These are phyloP conservation scores for Cyclocybe aegerita DNA, from an alignment of 768 basidiomycete species.

Conservation along the genomic window DNA sequence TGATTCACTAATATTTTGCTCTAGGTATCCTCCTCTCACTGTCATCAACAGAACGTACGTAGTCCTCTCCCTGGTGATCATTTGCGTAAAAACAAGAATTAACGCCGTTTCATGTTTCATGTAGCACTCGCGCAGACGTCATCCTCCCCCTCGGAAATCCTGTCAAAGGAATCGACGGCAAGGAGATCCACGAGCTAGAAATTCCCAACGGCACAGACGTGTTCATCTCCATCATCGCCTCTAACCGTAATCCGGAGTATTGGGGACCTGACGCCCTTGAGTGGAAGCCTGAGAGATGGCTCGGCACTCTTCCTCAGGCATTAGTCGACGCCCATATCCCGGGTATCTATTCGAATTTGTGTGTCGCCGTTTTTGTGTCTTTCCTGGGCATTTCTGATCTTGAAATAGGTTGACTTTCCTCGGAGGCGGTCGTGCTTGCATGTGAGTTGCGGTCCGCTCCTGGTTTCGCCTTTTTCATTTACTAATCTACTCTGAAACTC, in stretches of 20 bases:
- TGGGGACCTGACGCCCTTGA: slow-evolving; percentile 17
- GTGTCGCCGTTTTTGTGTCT: not conserved
- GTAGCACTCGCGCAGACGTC: not conserved
- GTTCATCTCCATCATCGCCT: not conserved
- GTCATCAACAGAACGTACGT: no score
- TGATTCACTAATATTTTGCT: no score
- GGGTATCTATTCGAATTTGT: slow-evolving; percentile 18
- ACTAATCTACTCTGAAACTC: no score
- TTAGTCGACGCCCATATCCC: slow-evolving; percentile 15
- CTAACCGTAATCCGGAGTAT: slow-evolving; percentile 5
- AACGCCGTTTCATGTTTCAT: no score
- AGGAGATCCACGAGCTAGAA: not conserved
- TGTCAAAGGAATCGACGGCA: slow-evolving; percentile 6
- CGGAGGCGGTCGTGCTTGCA: slow-evolving; percentile 22
- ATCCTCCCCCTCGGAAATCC: slow-evolving; percentile 4
- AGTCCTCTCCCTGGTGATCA: no score
- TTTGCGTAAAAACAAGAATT: no score
- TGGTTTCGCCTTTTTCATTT: not conserved
- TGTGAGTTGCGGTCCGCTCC: slow-evolving; percentile 8
- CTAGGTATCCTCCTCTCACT: no score
- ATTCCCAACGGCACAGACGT: slow-evolving; percentile 5
- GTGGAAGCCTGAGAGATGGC: slow-evolving; percentile 26
- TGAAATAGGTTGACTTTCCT: slow-evolving; percentile 21
- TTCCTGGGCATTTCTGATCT: not conserved
- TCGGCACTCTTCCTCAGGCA: slow-evolving; percentile 17